phyloP scores from a whole-genome alignment of 352 stramenopile genomes.

The Elongisporangium senticosum region DNA sequence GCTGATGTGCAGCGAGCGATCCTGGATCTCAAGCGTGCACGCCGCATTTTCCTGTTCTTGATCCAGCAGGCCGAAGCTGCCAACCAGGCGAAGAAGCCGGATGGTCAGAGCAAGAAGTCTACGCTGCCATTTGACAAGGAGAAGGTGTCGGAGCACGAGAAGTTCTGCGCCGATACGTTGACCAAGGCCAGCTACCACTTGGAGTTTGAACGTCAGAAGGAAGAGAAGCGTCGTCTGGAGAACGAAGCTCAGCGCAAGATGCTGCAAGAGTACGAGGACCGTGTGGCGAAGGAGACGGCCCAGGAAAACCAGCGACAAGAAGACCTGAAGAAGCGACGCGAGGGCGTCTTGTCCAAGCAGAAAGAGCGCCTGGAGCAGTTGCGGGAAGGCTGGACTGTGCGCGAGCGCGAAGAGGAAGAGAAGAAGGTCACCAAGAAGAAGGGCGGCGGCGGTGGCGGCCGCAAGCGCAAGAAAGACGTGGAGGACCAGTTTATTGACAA shows the following conservation, averaged over 20 bases:
- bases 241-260: slow-evolving; percentile 79
- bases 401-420: slow-evolving; percentile 79
- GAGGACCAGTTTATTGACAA: slow-evolving; percentile 63
- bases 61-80: slow-evolving; percentile 56
- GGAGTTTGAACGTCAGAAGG: slow-evolving; percentile 85
- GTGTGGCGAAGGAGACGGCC: slow-evolving; percentile 58
- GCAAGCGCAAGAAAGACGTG: slow-evolving; percentile 72
- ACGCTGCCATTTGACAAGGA: slow-evolving; percentile 77
- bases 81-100: slow-evolving; percentile 55
- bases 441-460: slow-evolving; percentile 28
- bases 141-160: slow-evolving; percentile 83
- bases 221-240: slow-evolving; percentile 79
- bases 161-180: slow-evolving; percentile 82
- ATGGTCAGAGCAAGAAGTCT: slow-evolving; percentile 14
- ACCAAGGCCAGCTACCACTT: slow-evolving; percentile 86
- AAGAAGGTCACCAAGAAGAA: slow-evolving; percentile 78
- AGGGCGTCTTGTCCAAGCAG: slow-evolving; percentile 72
- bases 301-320: slow-evolving; percentile 45
- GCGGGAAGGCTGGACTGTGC: slow-evolving; percentile 77
- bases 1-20: slow-evolving; percentile 86
- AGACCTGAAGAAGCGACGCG: slow-evolving; percentile 52
- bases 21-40: slow-evolving; percentile 74
- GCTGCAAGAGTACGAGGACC: slow-evolving; percentile 77
- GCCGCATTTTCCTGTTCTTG: slow-evolving; percentile 81
- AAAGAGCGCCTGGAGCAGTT: slow-evolving; percentile 78